Conservation (phyloP, 2,329 filamentous ascomycete species). For the Tympanopsis confertula region DNA sequence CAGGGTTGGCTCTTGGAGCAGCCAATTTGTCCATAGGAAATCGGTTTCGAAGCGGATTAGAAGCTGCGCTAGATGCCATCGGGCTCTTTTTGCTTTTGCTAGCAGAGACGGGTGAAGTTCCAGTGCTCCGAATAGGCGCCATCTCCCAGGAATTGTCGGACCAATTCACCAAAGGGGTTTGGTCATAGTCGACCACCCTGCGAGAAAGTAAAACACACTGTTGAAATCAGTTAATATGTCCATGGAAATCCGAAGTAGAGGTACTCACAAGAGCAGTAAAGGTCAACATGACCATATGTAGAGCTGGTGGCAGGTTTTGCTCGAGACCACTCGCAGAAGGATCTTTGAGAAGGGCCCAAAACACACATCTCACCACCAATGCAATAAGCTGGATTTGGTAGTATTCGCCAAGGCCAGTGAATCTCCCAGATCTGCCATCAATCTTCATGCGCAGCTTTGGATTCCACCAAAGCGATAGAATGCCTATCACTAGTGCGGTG, state of each 20-base stretch:
- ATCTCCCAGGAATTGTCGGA: conserved; percentile 19
- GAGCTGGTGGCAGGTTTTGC: conserved; percentile 13
- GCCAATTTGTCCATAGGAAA: conserved; percentile 15
- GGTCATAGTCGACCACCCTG: conserved; percentile 22
- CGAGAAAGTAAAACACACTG: conserved; percentile 23
- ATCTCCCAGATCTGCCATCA: conserved; percentile 22
- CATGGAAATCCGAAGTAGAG: conserved; percentile 11
- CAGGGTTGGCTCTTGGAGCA: conserved; percentile 10
- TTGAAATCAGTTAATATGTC: neutral
- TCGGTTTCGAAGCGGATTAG: neutral
- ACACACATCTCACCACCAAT: conserved; percentile 26
- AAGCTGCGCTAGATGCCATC: too few relatives aligned
- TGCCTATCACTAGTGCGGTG: conserved; percentile 23
- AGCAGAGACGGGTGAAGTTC: neutral
- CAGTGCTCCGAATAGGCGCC: conserved; percentile 2
- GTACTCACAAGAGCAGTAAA: conserved; percentile 17
- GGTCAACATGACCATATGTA: conserved; percentile 24
- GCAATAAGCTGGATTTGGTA: conserved; percentile 30
- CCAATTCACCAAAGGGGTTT: conserved; percentile 25
- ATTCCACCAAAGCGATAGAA: conserved; percentile 34
- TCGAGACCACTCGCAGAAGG: conserved; percentile 18
- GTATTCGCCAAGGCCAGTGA: conserved; percentile 27
- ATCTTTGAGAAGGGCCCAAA: conserved; percentile 28
- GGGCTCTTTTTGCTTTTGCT: too few relatives aligned
- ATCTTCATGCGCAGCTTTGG: conserved; percentile 29